Evolutionary conservation across 352 stramenopile species (phyloP), one percentile per base, ranked within the genome.

Genomic region (Phytopythium sindhum): DNA sequence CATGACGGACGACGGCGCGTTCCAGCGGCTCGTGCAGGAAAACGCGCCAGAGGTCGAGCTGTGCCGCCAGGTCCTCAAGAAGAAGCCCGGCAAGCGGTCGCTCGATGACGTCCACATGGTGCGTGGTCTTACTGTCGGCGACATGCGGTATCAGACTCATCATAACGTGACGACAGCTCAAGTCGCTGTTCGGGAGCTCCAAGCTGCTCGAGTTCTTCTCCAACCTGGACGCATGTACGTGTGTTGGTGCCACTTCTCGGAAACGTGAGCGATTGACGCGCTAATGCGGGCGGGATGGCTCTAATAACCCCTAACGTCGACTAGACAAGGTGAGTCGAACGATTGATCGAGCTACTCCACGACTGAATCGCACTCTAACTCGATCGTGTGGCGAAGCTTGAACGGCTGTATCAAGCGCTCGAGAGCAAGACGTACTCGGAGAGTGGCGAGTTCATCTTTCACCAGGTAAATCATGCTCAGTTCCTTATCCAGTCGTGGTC

Each of bases 201-300:
- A 90, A 90, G 51, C 67, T 94, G 33, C 81, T 91, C 62, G 74
- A 90, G 44, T 91, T 92, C 65, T 94, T 91, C 66, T 77, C 81
- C 52, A 90, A 91, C 55, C 67, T 94, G 24, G 86, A 94, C 57
- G 77, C 80, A 45, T 90, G 81, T 92, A 63, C 47, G 80, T 83
- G 19, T 31, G 17, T 11, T 44, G 26, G 35, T 28, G 23, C 21
- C 15, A 11, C 26, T 12, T 0, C 5, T 45, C 31, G 10, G 2
- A 6, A 23, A 14, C 26, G 23, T 31, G 5, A 8, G 19, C 4
- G 23, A 35, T 54, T 23, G 4, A n/a, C 21, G 15, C 11, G 24
- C 28, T 55, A 55, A 55, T 11, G 0, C 15, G 7, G 15, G 1
- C 29, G 28, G 26, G 11, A 37, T 55, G 48, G 15, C 6, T 9